These are phyloP conservation scores for Silene vulgaris DNA, from an alignment of 179 eudicot genomes.

Conservation along the genomic window DNA sequence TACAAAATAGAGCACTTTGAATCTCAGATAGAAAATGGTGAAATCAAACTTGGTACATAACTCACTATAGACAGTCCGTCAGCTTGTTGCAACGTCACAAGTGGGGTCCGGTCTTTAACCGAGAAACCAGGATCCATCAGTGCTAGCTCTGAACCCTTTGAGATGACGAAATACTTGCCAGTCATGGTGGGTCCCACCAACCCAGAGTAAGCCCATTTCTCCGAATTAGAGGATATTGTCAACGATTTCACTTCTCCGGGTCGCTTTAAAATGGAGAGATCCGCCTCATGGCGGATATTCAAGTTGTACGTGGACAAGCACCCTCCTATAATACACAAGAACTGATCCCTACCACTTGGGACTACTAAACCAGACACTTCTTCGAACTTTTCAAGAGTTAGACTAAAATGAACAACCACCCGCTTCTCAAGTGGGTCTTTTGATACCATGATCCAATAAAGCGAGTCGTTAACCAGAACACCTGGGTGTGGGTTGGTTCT, in stretches of 20 bases:
- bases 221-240: neutral
- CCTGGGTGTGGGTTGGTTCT: conserved; percentile 21
- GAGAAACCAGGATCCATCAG: conserved; percentile 17
- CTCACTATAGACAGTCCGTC: conserved; percentile 10
- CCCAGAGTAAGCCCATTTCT: conserved; percentile 17
- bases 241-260: conserved; percentile 21
- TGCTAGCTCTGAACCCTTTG: conserved; percentile 23
- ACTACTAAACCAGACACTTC: conserved; percentile 5
- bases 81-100: conserved; percentile 22
- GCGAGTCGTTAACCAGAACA: conserved; percentile 22
- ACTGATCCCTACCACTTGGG: conserved; percentile 25
- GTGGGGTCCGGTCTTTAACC: conserved; percentile 15
- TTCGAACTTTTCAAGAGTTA: conserved; percentile 26
- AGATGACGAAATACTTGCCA: conserved; percentile 21
- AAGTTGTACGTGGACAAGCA: conserved; percentile 20
- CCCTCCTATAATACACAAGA: conserved; percentile 29
- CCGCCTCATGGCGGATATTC: conserved; percentile 11
- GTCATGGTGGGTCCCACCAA: conserved; percentile 28
- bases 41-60: conserved; percentile 31
- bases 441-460: conserved; percentile 25
- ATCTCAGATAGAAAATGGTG: conserved; percentile 12
- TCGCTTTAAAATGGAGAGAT: conserved; percentile 24
- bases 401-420: conserved; percentile 23
- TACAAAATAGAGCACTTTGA: neutral
- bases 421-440: neutral